A percentile compares a stretch with the other conserved stretches of the same genome.
Evolutionary conservation across 2,329 filamentous ascomycete genomes (phyloP).

Genomic region (Fusarium sp.): DNA sequence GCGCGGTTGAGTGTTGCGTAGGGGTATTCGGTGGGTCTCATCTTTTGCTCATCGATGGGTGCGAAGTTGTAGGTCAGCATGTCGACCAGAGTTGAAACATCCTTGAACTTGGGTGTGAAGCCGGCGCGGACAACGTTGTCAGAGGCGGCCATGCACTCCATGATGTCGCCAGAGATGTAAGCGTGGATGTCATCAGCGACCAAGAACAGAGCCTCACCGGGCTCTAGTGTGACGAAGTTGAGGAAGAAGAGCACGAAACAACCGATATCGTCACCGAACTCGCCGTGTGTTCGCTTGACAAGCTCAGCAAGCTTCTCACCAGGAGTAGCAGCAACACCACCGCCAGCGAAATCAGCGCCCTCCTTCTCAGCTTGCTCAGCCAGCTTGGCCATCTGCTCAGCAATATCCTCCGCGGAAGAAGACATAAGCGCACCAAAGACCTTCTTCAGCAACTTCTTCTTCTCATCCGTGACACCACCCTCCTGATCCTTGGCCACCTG

Average conservation of each 20-base stretch:
- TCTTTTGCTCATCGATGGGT: constrained; percentile 94
- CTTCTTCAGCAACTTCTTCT: constrained; percentile 81
- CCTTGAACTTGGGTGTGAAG: constrained; percentile 98
- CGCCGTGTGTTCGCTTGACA: constrained; percentile 78
- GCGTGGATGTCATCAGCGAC: constrained; percentile 98
- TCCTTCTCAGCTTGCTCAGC: constrained; percentile 76
- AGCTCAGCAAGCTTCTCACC: constrained; percentile 81
- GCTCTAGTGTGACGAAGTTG: constrained; percentile 88
- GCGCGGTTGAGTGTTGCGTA: constrained; percentile 84
- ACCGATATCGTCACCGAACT: constrained; percentile 92
- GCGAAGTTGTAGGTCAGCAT: constrained; percentile 97
- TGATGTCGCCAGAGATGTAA: constrained; percentile 92
- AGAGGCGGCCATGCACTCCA: constrained; percentile 99
- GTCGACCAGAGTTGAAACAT: constrained; percentile 85
- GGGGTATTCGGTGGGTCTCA: constrained; percentile 85
- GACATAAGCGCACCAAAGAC: constrained; percentile 86
- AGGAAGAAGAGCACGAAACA: constrained; percentile 97
- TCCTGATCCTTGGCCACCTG: constrained; percentile 59
- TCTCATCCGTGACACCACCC: constrained; percentile 62
- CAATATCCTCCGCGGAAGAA: constrained; percentile 69
- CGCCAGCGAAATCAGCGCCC: constrained; percentile 78
- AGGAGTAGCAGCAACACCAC: constrained; percentile 73
- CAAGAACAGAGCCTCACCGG: constrained; percentile 95
- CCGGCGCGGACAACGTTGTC: constrained; percentile 98
- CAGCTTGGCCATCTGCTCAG: constrained; percentile 71